These are phyloP conservation scores for Trichophyton benhamiae DNA, from an alignment of 2,329 filamentous ascomycete species.

Conservation along the genomic window DNA sequence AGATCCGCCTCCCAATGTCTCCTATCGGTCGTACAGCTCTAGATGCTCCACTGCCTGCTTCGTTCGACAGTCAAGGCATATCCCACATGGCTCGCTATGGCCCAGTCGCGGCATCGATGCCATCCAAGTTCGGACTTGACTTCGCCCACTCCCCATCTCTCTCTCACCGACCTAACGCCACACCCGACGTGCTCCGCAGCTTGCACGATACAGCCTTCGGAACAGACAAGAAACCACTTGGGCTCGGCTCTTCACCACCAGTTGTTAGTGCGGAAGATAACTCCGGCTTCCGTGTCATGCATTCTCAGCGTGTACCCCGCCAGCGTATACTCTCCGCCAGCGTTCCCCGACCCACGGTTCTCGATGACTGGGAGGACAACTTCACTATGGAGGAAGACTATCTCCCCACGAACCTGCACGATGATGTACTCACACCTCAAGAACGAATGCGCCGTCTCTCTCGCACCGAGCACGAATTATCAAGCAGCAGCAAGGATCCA, in stretches of 20 bases:
- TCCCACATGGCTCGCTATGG: constrained; percentile 83
- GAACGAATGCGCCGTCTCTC: constrained; percentile 49
- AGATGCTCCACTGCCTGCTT: constrained; percentile 83
- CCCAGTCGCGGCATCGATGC: constrained; percentile 83
- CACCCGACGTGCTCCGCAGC: constrained; percentile 50
- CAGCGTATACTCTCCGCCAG: constrained; percentile 49
- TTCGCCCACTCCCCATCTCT: constrained; percentile 53
- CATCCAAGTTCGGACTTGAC: constrained; percentile 80
- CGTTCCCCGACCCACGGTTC: constrained; percentile 40
- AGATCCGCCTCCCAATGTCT: constrained; percentile 66
- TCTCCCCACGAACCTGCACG: constrained; percentile 57
- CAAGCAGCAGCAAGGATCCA: constrained; percentile 35
- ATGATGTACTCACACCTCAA: constrained; percentile 51
- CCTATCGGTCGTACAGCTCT: constrained; percentile 67
- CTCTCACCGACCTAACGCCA: constrained; percentile 53
- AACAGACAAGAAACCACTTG: constrained; percentile 52
- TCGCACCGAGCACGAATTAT: constrained; percentile 43
- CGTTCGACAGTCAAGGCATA: constrained; percentile 91
- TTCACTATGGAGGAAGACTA: constrained; percentile 86
- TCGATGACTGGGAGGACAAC: constrained; percentile 49
- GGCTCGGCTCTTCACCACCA: constrained; percentile 46
- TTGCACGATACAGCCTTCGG: constrained; percentile 56
- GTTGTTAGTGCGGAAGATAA: constrained; percentile 52
- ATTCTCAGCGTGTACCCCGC: constrained; percentile 53
- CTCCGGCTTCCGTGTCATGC: constrained; percentile 50